Conservation (phyloP, 176 grass and related monocot species). For the Zizania latifolia region DNA sequence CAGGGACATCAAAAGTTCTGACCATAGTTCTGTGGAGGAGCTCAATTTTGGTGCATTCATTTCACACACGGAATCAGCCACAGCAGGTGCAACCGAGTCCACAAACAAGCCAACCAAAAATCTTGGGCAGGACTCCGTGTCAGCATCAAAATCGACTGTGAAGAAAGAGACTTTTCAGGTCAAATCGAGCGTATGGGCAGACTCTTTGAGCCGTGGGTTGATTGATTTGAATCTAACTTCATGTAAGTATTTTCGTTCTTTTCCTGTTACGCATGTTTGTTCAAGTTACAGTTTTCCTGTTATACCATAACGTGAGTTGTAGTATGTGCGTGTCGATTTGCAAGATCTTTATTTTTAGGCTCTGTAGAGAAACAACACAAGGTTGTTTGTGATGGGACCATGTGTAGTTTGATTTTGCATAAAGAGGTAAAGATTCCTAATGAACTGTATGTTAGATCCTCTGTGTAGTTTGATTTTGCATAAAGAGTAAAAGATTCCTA, state of each 20-base stretch:
- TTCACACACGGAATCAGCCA: conserved; percentile 9
- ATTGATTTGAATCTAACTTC: conserved; percentile 74
- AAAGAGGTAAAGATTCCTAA: not conserved
- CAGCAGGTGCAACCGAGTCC: conserved; percentile 2
- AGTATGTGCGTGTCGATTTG: not conserved
- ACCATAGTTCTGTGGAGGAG: conserved; percentile 16
- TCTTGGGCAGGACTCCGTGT: not conserved
- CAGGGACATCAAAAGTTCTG: not conserved
- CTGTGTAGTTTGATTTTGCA: not conserved
- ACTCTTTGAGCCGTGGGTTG: conserved; percentile 81
- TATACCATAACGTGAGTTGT: not conserved
- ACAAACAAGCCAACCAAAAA: conserved; percentile 21
- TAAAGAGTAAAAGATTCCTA: not conserved
- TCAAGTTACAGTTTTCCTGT: not conserved
- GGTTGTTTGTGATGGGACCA: not conserved
- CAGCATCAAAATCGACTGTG: conserved; percentile 25
- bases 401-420: not conserved
- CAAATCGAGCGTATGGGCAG: conserved; percentile 83
- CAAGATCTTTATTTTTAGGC: not conserved
- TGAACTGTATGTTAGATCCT: not conserved
- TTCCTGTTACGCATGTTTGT: not conserved
- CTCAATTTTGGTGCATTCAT: conserved; percentile 38
- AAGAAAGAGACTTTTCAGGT: conserved; percentile 56
- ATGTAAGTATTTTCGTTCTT: conserved; percentile 43
- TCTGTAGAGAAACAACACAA: not conserved